Percentiles rank a stretch among this genome's conserved stretches.
phyloP scores from a whole-genome alignment of 208 protist species.

The Naegleria fowleri region DNA sequence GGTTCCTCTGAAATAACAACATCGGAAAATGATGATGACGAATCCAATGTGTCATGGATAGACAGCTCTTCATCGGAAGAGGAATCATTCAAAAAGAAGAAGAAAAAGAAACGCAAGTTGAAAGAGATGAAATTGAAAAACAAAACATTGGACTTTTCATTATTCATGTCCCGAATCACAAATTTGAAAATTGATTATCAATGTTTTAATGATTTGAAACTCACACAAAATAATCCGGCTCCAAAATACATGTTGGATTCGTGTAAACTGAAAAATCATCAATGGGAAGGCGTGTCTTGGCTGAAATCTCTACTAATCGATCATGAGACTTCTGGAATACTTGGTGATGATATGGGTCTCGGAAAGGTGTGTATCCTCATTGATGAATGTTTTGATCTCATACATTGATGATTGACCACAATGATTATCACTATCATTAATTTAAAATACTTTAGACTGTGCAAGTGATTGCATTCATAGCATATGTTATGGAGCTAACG shows the following conservation, averaged over 20 bases:
- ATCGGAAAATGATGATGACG: not conserved
- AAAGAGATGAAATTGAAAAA: not conserved
- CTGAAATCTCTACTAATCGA: not conserved
- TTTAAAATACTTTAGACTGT: not conserved
- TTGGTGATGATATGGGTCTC: not conserved
- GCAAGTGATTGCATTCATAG: not conserved
- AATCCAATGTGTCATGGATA: not conserved
- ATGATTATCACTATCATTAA: too few relatives aligned
- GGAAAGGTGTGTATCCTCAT: not conserved
- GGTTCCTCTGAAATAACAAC: not conserved
- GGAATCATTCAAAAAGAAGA: not conserved
- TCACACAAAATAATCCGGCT: not conserved
- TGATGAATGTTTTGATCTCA: too few relatives aligned
- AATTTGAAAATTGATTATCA: not conserved
- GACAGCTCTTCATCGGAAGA: not conserved
- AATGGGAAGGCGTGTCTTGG: not conserved
- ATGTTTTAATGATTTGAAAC: not conserved
- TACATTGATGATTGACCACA: too few relatives aligned
- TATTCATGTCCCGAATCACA: not conserved
- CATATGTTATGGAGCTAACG: not conserved
- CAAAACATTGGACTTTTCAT: not conserved
- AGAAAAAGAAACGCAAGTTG: not conserved
- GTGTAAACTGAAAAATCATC: not conserved
- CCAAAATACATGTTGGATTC: not conserved
- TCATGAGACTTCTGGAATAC: not conserved